phyloP scores from a whole-genome alignment of 305 asterid genomes.

The Fraxinus xanthoxyloides region DNA sequence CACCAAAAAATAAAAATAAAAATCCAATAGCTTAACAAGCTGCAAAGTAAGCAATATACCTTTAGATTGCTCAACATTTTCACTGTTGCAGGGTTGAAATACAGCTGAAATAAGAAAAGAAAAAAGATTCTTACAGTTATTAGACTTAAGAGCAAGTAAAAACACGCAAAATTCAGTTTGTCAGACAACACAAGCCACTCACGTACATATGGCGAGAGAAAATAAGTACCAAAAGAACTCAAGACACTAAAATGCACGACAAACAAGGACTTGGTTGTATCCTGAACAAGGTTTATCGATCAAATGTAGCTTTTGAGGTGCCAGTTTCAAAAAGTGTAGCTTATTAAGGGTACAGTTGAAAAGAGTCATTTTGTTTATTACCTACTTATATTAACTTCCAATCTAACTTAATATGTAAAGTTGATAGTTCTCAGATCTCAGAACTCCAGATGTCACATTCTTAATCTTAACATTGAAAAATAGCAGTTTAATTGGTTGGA shows the following conservation, averaged over 20 bases:
- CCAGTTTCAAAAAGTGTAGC: not conserved
- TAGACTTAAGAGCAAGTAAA: constrained; percentile 5
- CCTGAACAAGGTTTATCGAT: not conserved
- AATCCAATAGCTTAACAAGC: constrained; percentile 12
- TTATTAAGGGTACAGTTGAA: not conserved
- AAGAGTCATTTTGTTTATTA: not conserved
- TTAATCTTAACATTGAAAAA: not conserved
- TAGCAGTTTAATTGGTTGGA: not conserved
- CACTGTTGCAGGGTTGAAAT: constrained; percentile 96
- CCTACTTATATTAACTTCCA: not conserved
- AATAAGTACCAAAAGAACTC: not conserved
- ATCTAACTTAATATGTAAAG: not conserved
- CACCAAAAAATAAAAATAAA: not conserved
- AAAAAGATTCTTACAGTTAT: constrained; percentile 6
- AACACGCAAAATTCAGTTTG: constrained; percentile 3
- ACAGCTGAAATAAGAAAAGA: constrained; percentile 51
- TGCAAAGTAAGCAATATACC: constrained; percentile 45
- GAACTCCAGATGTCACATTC: not conserved
- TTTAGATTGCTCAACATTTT: constrained; percentile 99
- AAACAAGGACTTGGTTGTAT: not conserved
- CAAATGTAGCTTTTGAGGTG: not conserved
- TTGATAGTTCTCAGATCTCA: not conserved
- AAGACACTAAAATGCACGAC: not conserved
- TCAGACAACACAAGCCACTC: constrained; percentile 9
- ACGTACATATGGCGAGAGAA: not conserved